Evolutionary conservation across 2,329 filamentous ascomycete species (phyloP), one percentile per base, ranked within the genome.

Genomic region (Aspergillus transmontanensis): DNA sequence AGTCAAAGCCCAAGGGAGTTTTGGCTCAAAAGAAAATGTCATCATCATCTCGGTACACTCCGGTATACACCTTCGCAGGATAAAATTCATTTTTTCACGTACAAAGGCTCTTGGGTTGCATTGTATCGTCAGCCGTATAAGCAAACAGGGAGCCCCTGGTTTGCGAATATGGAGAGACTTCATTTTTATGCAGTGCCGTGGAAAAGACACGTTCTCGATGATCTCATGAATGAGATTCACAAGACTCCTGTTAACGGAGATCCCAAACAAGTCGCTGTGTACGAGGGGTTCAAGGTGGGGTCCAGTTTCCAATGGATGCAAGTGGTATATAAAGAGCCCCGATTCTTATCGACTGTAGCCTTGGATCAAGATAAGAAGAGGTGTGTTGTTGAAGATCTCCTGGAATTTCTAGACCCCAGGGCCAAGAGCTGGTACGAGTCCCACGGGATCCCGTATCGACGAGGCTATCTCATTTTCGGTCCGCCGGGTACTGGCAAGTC

Each of bases 401-500:
- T 91, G 68, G 90, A 93, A 69, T 94, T 92, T 66, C 81, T 95
- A 0, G 87, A 92, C 59, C 90, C 91, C 0, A 80, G 83, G 16
- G 72, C 68, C 2, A 83, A 91, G 10, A 83, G 84, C 11, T 94
- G 90, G 90, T 94, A 94, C 71, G 87, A 90, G 0, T 87, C 87
- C 55, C 83, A 90, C 2, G 91, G 91, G 0, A 92, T 94, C 21
- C 91, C 91, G 0, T 88, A 93, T 54, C 84, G 92, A 0, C 80
- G 91, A 30, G 92, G 92, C 0, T 94, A 94, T 69, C 82, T 94
- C 0, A 92, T 94, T 67, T 84, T 92, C 66, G 91, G 92, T 0
- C 90, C 90, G 0, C 90, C 90, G 0, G 90, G 90, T 0, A 92
- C 89, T 0, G 90, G 90, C n/a, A 93, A 93, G 76, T 90, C 88